Percentiles rank a stretch among this genome's conserved stretches.
Evolutionary conservation across 768 basidiomycete genomes (phyloP).

Genomic region (Termitomyces sp.): DNA sequence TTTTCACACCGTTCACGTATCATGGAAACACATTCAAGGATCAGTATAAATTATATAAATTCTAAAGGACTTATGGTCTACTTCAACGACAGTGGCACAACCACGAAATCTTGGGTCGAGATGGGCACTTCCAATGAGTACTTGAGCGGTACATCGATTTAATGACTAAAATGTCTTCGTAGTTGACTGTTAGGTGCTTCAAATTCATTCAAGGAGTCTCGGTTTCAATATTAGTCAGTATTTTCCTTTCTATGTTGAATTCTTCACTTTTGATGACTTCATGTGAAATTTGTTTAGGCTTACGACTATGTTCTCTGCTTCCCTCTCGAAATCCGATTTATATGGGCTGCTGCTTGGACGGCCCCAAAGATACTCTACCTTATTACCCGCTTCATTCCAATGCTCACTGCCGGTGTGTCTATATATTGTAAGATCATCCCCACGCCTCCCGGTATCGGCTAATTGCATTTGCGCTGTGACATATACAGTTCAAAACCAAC

Average conservation of each 20-base stretch:
- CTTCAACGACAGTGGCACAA: no score
- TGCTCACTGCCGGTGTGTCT: background rate
- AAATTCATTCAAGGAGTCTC: background rate
- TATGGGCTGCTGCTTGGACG: constrained; percentile 14
- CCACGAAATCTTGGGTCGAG: no score
- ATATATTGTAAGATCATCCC: background rate
- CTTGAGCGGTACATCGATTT: no score
- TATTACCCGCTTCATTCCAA: constrained; percentile 11
- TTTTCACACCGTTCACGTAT: no score
- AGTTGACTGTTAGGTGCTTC: no score
- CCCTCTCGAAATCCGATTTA: background rate
- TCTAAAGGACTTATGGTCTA: no score
- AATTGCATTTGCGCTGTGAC: no score
- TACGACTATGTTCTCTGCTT: constrained; percentile 20
- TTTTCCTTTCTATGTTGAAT: background rate
- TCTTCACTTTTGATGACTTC: background rate
- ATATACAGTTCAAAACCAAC: background rate
- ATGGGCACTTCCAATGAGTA: no score
- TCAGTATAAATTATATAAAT: no score
- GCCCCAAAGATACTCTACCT: constrained; percentile 14
- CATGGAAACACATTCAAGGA: no score
- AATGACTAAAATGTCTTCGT: no score
- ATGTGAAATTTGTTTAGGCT: constrained; percentile 7
- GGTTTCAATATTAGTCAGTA: background rate
- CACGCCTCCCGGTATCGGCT: background rate